phyloP scores from a whole-genome alignment of 192 early-diverging fungal genomes.

The Entomortierella parvispora region DNA sequence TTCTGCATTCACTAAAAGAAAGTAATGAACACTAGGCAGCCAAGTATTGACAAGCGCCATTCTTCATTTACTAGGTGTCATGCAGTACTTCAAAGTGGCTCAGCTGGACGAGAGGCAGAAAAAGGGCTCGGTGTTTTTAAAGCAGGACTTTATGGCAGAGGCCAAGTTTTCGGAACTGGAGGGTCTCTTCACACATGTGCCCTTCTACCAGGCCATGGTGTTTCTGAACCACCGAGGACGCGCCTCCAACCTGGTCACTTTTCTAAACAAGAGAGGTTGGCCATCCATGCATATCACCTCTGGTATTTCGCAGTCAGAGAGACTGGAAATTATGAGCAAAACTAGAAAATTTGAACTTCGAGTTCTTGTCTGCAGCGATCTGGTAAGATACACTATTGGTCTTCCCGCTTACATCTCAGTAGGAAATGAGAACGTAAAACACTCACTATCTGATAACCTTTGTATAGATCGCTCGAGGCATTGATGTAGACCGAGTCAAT shows the following conservation, averaged over 20 bases:
- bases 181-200: constrained; percentile 54
- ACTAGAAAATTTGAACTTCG: constrained; percentile 63
- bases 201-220: constrained; percentile 71
- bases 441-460: background rate
- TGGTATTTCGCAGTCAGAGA: constrained; percentile 55
- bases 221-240: constrained; percentile 66
- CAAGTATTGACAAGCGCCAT: too few relatives aligned
- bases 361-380: constrained; percentile 68
- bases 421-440: background rate
- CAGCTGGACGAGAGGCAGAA: constrained; percentile 17
- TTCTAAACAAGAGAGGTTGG: constrained; percentile 61
- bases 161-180: constrained; percentile 59
- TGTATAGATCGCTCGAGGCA: constrained; percentile 64
- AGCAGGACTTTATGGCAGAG: constrained; percentile 49
- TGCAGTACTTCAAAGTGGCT: constrained; percentile 58
- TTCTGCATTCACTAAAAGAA: background rate
- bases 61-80: constrained; percentile 51
- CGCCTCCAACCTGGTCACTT: constrained; percentile 59
- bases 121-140: constrained; percentile 25
- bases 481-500: constrained; percentile 80
- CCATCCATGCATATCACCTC: constrained; percentile 59
- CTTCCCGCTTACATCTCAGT: background rate
- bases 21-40: too few relatives aligned
- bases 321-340: constrained; percentile 61
- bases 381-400: constrained; percentile 48